Conservation (phyloP, 306 rosid species). For the Adenanthera pavonina region DNA sequence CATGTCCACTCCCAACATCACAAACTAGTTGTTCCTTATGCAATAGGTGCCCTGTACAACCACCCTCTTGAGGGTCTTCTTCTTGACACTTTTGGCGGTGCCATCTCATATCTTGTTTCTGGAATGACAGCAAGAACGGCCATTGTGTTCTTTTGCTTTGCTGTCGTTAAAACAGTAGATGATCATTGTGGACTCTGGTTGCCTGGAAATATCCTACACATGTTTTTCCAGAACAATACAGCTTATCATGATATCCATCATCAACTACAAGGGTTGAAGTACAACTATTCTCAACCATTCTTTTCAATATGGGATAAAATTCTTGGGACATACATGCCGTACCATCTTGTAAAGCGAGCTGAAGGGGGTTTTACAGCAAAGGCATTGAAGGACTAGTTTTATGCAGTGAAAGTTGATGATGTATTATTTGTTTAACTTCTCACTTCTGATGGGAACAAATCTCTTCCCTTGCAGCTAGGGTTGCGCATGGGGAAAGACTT, state of each 20-base stretch:
- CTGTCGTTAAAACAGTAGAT: slow-evolving; percentile 79
- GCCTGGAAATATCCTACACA: slow-evolving; percentile 80
- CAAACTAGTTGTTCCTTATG: slow-evolving; percentile 79
- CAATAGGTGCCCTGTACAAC: slow-evolving; percentile 90
- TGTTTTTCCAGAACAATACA: slow-evolving; percentile 78
- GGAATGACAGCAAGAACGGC: slow-evolving; percentile 90
- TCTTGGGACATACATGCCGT: slow-evolving; percentile 86
- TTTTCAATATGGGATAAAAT: slow-evolving; percentile 86
- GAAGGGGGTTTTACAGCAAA: slow-evolving; percentile 82
- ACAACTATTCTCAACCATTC: slow-evolving; percentile 90
- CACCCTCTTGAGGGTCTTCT: slow-evolving; percentile 90
- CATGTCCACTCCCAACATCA: slow-evolving; percentile 92
- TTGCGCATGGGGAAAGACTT: slow-evolving; percentile 13
- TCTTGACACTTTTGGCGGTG: slow-evolving; percentile 88
- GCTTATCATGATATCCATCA: slow-evolving; percentile 97
- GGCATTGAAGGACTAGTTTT: slow-evolving; percentile 54
- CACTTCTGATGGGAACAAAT: slow-evolving; percentile 19
- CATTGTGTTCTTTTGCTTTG: slow-evolving; percentile 79
- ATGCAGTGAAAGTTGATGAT: background rate
- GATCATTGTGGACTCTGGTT: slow-evolving; percentile 93
- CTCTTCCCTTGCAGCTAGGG: slow-evolving; percentile 25
- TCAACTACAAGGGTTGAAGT: slow-evolving; percentile 84
- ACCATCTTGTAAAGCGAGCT: slow-evolving; percentile 64
- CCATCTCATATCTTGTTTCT: slow-evolving; percentile 73
- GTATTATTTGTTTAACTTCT: slow-evolving; percentile 31